Evolutionary conservation across 1,284 basidiomycete genomes (phyloP).

Genomic region (Wallemia mellicola): DNA sequence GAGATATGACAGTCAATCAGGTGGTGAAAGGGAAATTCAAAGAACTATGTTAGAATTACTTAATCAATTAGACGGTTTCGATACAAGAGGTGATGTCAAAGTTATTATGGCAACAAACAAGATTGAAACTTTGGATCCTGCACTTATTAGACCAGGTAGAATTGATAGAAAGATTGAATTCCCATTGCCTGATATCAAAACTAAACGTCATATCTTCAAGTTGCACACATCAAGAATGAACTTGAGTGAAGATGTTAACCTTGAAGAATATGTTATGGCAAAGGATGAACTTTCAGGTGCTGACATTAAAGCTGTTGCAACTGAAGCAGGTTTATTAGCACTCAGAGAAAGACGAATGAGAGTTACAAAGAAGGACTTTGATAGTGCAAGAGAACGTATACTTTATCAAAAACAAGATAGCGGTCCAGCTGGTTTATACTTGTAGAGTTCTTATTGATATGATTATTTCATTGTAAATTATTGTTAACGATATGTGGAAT

Average conservation of each 20-base stretch:
- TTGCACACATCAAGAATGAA: slow-evolving; percentile 93
- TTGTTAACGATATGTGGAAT: too few relatives aligned
- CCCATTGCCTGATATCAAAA: slow-evolving; percentile 79
- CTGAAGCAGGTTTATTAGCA: slow-evolving; percentile 83
- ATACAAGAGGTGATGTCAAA: slow-evolving; percentile 94
- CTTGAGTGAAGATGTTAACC: slow-evolving; percentile 61
- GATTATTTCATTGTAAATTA: too few relatives aligned
- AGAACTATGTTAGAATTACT: slow-evolving; percentile 41
- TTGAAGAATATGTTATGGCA: slow-evolving; percentile 83
- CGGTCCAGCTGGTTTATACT: slow-evolving; percentile 11
- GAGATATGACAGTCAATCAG: slow-evolving; percentile 79
- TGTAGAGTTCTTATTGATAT: slow-evolving; percentile 4
- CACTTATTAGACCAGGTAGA: slow-evolving; percentile 85
- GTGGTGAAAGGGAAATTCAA: slow-evolving; percentile 94
- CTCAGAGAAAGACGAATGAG: slow-evolving; percentile 85
- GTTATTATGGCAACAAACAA: slow-evolving; percentile 81
- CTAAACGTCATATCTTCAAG: slow-evolving; percentile 91
- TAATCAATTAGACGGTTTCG: slow-evolving; percentile 82
- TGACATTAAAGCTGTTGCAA: slow-evolving; percentile 92
- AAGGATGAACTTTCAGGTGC: slow-evolving; percentile 94
- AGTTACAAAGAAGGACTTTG: slow-evolving; percentile 38
- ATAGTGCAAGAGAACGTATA: slow-evolving; percentile 12
- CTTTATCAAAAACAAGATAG: slow-evolving; percentile 13
- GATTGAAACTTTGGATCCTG: slow-evolving; percentile 85
- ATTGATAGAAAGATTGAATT: slow-evolving; percentile 97